Base-by-base conservation (phyloP, 495 filamentous ascomycete species). In the Aspergillus funiculosus region DNA sequence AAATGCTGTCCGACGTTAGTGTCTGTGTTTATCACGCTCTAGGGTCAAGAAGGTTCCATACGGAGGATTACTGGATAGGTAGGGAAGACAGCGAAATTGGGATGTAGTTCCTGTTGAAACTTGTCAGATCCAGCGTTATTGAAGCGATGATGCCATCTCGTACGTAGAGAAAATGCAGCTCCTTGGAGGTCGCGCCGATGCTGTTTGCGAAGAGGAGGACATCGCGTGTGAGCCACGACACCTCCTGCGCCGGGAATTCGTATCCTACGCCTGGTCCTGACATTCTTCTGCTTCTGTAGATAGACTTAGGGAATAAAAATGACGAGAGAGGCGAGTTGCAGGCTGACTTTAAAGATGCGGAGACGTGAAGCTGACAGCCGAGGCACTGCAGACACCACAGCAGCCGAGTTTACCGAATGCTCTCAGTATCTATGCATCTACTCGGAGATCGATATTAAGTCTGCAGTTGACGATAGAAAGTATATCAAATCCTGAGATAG, bases 131-230 rank as follows among this genome's bases (percentile, higher is more conserved):
- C 37, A 39, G 11, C 9, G 7, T 9, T n/a, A 6, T 14, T 3
- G 4, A 13, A 22, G 10, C 8, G 10, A 31, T 38, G 8, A 4
- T 8, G 28, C 10, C 13, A 14, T 5, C 26, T 6, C 42, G 26
- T 71, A 89, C 87, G 49, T 88, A 94, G 64, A 94, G 80, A 60
- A 94, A 94, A 54, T 94, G 88, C 52, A 94, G 75, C 71, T 94
- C 89, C 45, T 94, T 80, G n/a, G 75, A 73, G 38, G 80, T 89
- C 61, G 77, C 79, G 13, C 89, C 89, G 58, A 94, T 90, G 66
- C 82, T 87, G 65, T 87, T 83, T 28, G 89, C 88, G 63, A 94
- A 94, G 24, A 94, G 79, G 50, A 94, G 73, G 21, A 80, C 78
- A 71, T 95, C 89, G 40, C 89, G 78, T 77, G 91, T 88, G 51